Base-by-base conservation (phyloP, 2,329 filamentous ascomycete genomes). In the Dichotomopilus funicola region DNA sequence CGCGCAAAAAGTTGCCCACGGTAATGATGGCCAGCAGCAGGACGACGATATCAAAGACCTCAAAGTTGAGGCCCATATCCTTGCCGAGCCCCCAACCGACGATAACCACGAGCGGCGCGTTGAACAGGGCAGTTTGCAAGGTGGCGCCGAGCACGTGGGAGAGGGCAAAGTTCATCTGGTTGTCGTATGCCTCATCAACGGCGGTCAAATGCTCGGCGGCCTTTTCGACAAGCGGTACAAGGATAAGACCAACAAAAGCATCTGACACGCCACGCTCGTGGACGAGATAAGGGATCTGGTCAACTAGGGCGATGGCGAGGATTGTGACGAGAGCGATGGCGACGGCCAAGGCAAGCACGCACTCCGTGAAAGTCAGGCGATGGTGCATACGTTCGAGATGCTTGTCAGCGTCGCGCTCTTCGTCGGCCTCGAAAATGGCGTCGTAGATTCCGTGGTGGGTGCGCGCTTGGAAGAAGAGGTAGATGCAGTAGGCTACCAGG, bases 91-190 rank as follows among this genome's bases (percentile, higher is more conserved):
- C 86, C 91, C 91, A 96, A 45, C 87, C 89, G 49, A 95, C 86
- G 40, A 96, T 78, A 37, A 95, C 83, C 6, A 89, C 85, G 4
- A 96, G 78, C 0, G 91, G 91, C 0, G 86, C 89, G 68, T 95
- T 96, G 67, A 96, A 83, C 36, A 96, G 79, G 1, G 91, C 89
- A 0, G 91, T 96, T 72, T 96, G 91, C 56, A 96, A 86, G 0
- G 88, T 92, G 2, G 90, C 86, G 47, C 89, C 90, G 43, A 96
- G 82, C 52, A 94, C 88, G 68, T 96, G 90, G 45, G 88, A 87
- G 33, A 94, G 78, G 0, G 89, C 89, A 70, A 91, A 86, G 73
- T 94, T 94, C 78, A 91, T 90, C 67, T 87, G 84, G 67, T 88
- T 83, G 64, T 89, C 87, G 78, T 84, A 92, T 31, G 89, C 89